Conservation (phyloP, 352 stramenopile species). For the Phytophthora agathidicida region DNA sequence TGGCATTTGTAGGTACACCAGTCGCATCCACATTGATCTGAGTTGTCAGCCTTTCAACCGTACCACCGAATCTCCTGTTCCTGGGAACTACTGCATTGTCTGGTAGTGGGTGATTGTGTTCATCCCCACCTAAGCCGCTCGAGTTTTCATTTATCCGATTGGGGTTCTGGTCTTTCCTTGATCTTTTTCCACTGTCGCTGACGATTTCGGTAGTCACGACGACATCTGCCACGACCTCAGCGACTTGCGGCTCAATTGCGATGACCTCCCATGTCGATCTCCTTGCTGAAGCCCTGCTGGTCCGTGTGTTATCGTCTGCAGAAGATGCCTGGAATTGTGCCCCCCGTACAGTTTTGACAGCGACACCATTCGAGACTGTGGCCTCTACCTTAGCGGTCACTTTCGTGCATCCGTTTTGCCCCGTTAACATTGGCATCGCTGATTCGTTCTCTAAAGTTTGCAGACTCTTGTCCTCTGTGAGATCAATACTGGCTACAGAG, state of each 20-base stretch:
- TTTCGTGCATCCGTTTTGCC: neutral
- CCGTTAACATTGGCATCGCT: neutral
- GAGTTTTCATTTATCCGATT: constrained; percentile 18
- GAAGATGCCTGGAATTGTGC: neutral
- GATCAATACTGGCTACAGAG: constrained; percentile 36
- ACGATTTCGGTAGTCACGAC: constrained; percentile 11
- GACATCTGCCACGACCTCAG: constrained; percentile 10
- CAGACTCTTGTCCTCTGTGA: constrained; percentile 23
- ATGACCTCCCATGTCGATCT: neutral
- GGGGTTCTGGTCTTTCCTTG: neutral
- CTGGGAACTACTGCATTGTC: neutral
- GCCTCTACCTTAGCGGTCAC: neutral
- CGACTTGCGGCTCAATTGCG: constrained; percentile 8
- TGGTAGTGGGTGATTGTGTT: neutral
- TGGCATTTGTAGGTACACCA: neutral
- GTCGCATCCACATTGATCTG: neutral
- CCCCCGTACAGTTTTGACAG: neutral
- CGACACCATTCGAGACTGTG: neutral
- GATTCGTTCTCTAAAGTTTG: neutral
- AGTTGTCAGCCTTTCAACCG: neutral
- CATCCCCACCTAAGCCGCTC: constrained; percentile 3
- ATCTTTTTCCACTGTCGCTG: constrained; percentile 4
- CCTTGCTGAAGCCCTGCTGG: neutral
- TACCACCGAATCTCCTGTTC: neutral
- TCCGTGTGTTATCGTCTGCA: neutral